Conservation (phyloP, 352 stramenopile species). For the Blastocystis sp. region DNA sequence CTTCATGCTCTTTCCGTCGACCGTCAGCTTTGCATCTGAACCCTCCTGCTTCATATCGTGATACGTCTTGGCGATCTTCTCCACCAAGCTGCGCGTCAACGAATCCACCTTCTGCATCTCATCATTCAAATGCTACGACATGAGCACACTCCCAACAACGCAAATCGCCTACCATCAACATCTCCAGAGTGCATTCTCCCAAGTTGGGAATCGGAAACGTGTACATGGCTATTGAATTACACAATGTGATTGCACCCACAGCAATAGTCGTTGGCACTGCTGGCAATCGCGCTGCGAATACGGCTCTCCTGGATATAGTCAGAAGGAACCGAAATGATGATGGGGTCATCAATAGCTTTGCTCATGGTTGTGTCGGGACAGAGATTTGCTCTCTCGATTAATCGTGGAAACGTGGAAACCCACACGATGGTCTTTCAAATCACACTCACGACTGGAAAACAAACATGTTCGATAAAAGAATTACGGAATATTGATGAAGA, state of each 20-base stretch:
- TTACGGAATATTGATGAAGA: slow-evolving; percentile 85
- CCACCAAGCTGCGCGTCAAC: neutral
- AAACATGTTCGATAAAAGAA: slow-evolving; percentile 9
- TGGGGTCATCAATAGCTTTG: slow-evolving; percentile 34
- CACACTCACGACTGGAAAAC: no score
- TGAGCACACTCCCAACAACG: neutral
- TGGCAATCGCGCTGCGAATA: slow-evolving; percentile 3
- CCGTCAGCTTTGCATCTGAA: neutral
- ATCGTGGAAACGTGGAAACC: neutral
- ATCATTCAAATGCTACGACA: neutral
- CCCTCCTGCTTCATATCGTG: neutral
- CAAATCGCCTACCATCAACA: slow-evolving; percentile 2
- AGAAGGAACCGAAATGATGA: slow-evolving; percentile 23
- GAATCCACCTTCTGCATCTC: neutral
- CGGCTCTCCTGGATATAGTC: neutral
- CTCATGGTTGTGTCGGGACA: slow-evolving; percentile 46
- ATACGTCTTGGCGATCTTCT: slow-evolving; percentile 28
- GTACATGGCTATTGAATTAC: neutral
- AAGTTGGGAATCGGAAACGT: slow-evolving; percentile 12
- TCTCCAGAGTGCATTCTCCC: slow-evolving; percentile 18
- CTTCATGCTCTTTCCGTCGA: neutral
- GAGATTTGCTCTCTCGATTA: neutral
- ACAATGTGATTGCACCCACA: neutral
- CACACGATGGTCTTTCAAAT: no score
- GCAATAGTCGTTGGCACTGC: neutral